A percentile compares a stretch with the other conserved stretches of the same genome.
Evolutionary conservation across 1,139 yeast species (phyloP).

Genomic region (Taphrina sp.): DNA sequence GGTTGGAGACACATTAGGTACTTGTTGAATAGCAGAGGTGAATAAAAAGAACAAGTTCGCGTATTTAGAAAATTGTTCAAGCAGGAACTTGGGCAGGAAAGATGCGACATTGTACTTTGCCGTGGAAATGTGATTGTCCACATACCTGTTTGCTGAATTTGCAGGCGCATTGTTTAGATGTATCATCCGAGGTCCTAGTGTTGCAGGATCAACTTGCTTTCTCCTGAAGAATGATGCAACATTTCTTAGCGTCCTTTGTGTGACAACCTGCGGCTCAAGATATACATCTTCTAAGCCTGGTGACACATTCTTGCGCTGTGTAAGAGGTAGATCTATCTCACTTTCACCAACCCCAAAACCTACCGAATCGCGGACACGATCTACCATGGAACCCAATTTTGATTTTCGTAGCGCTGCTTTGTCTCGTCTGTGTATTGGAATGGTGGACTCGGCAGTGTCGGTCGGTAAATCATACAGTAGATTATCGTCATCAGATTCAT

Average conservation of each 20-base stretch:
- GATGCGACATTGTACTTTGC: constrained; percentile 96
- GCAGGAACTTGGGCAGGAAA: constrained; percentile 86
- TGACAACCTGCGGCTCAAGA: background rate
- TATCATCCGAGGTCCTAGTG: constrained; percentile 64
- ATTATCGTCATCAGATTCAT: constrained; percentile 26
- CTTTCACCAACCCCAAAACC: constrained; percentile 13
- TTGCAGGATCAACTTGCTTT: constrained; percentile 43
- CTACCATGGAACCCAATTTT: constrained; percentile 21
- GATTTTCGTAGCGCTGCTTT: constrained; percentile 1
- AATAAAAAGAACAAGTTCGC: constrained; percentile 91
- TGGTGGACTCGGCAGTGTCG: background rate
- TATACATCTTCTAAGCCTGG: constrained; percentile 17
- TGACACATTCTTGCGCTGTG: constrained; percentile 22
- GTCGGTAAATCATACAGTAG: constrained; percentile 11
- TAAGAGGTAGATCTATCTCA: constrained; percentile 36
- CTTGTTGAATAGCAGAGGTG: constrained; percentile 93
- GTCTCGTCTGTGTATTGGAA: too few relatives aligned
- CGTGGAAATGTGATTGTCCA: constrained; percentile 86
- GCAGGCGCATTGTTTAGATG: constrained; percentile 59
- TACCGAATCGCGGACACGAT: constrained; percentile 13
- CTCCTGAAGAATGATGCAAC: constrained; percentile 42
- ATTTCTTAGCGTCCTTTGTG: constrained; percentile 6
- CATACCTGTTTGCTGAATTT: constrained; percentile 59
- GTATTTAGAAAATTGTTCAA: constrained; percentile 95
- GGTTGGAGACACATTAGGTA: constrained; percentile 94